These are phyloP conservation scores for Hirschioporus abietinus DNA, from an alignment of 768 basidiomycete species.

Conservation along the genomic window DNA sequence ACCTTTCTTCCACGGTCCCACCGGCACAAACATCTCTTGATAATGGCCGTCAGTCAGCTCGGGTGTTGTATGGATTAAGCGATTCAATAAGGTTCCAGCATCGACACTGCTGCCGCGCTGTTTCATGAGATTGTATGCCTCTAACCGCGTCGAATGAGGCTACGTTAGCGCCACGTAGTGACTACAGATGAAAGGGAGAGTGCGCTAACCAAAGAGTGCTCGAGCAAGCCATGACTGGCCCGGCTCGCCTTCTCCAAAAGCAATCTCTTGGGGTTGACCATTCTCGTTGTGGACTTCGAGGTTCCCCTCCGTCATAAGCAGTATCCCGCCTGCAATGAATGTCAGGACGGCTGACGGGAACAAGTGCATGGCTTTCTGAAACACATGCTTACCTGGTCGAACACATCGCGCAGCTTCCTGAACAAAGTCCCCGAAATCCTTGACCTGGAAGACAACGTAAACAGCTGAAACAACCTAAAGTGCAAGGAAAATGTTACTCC, in stretches of 20 bases:
- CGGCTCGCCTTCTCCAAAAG: neutral
- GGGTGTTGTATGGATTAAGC: slow-evolving; percentile 1
- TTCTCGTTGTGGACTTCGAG: neutral
- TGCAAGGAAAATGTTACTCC: neutral
- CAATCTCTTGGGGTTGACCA: neutral
- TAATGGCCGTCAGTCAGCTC: neutral
- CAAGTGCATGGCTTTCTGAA: neutral
- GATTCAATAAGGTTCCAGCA: neutral
- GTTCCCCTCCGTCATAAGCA: slow-evolving; percentile 2
- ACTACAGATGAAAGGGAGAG: neutral
- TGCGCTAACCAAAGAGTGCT: slow-evolving; percentile 1
- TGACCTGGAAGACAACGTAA: neutral
- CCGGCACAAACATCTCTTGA: neutral
- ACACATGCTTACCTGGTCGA: neutral
- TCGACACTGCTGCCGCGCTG: slow-evolving; percentile 4
- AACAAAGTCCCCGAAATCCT: neutral
- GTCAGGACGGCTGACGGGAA: neutral
- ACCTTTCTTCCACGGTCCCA: slow-evolving; percentile 3
- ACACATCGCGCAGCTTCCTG: slow-evolving; percentile 3
- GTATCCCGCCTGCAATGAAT: neutral
- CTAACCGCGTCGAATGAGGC: neutral
- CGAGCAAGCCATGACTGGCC: slow-evolving; percentile 3
- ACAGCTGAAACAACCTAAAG: neutral
- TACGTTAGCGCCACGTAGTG: neutral
- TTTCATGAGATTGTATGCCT: slow-evolving; percentile 4